Conservation (phyloP, 176 grass and related monocot species). For the Carex littledalei region DNA sequence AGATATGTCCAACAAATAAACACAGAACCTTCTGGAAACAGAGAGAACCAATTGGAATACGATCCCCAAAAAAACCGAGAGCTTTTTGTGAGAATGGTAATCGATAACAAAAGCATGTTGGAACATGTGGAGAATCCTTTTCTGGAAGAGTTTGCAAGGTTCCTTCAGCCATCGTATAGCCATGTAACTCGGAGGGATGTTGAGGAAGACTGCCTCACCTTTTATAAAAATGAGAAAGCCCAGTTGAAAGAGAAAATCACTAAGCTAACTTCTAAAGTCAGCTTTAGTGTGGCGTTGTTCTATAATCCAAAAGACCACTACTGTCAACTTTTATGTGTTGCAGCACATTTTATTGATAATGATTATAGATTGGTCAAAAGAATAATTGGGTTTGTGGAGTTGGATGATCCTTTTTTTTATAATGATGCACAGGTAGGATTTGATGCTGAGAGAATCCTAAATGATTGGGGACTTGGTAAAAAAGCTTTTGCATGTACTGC, state of each 20-base stretch:
- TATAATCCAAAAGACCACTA: neutral
- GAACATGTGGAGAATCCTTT: constrained; percentile 1
- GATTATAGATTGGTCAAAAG: neutral
- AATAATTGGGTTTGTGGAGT: neutral
- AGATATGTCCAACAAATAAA: too few relatives aligned
- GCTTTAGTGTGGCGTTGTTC: neutral
- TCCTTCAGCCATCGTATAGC: neutral
- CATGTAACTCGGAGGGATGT: neutral
- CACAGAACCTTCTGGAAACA: too few relatives aligned
- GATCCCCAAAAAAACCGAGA: neutral
- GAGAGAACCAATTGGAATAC: neutral
- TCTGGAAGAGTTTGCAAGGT: neutral
- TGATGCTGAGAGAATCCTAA: neutral
- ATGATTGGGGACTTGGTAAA: neutral
- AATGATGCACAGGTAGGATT: too few relatives aligned
- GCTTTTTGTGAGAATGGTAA: neutral
- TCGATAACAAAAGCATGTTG: neutral
- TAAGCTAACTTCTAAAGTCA: constrained; percentile 1
- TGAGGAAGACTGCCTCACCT: neutral
- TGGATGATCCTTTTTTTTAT: too few relatives aligned
- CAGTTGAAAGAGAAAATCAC: neutral
- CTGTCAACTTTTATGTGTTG: rapidly evolving
- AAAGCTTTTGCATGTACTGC: neutral
- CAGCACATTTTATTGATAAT: neutral
- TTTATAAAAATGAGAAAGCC: neutral